Conservation (phyloP, 805 yeast genomes). For the Saturnispora besseyi region DNA sequence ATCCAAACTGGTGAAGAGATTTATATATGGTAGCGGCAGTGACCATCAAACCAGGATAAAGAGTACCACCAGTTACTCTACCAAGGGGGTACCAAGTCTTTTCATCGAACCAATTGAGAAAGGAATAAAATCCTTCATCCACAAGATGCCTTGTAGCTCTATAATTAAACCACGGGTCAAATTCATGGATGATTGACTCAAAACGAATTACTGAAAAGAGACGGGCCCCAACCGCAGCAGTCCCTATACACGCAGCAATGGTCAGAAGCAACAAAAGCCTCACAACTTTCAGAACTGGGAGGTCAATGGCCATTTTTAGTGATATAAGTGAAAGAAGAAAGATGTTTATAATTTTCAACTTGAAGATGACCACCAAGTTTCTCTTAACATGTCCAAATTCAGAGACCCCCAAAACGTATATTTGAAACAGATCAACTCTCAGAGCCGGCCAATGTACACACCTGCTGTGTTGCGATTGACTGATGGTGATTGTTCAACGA, state of each 20-base stretch:
- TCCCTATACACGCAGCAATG: slow-evolving; percentile 4
- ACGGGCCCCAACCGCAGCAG: slow-evolving; percentile 84
- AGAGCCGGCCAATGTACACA: slow-evolving; percentile 76
- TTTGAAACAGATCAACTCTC: slow-evolving; percentile 67
- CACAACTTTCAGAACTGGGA: slow-evolving; percentile 29
- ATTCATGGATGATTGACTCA: slow-evolving; percentile 95
- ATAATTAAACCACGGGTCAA: slow-evolving; percentile 94
- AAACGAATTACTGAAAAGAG: slow-evolving; percentile 93
- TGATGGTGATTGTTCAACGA: slow-evolving; percentile 6
- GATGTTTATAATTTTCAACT: background rate
- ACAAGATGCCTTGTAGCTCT: slow-evolving; percentile 93
- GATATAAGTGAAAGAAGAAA: slow-evolving; percentile 20
- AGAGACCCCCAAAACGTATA: slow-evolving; percentile 27
- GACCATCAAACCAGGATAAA: slow-evolving; percentile 97
- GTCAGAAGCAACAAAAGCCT: slow-evolving; percentile 1
- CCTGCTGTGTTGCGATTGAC: slow-evolving; percentile 74
- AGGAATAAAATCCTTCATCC: slow-evolving; percentile 74
- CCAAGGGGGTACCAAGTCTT: slow-evolving; percentile 99
- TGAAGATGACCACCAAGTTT: background rate
- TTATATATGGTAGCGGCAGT: slow-evolving; percentile 90
- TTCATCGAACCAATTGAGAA: slow-evolving; percentile 97
- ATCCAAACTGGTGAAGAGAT: slow-evolving; percentile 48
- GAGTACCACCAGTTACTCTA: slow-evolving; percentile 97
- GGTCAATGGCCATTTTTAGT: slow-evolving; percentile 51
- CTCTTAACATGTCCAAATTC: slow-evolving; percentile 11